A percentile compares a stretch with the other conserved stretches of the same genome.
Evolutionary conservation across 257 asterid species (phyloP).

Genomic region (Paraleonurus japonicus): DNA sequence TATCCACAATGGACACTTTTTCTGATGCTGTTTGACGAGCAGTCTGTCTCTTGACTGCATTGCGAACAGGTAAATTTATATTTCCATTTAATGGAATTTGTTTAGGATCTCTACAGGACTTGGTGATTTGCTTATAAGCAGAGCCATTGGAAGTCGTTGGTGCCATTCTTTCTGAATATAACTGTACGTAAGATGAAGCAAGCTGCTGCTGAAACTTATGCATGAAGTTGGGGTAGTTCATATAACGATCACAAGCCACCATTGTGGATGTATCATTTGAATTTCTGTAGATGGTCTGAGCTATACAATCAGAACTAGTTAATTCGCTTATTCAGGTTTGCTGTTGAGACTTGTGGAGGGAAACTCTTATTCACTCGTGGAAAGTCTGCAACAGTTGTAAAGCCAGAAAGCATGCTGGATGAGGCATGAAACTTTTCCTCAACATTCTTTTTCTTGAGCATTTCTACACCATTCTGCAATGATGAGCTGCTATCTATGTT

Average conservation of each 20-base stretch:
- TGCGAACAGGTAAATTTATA: constrained; percentile 26
- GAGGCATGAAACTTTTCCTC: constrained; percentile 30
- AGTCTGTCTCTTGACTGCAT: constrained; percentile 28
- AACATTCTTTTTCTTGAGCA: constrained; percentile 28
- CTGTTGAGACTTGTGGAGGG: constrained; percentile 35
- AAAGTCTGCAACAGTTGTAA: constrained; percentile 30
- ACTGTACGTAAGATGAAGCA: constrained; percentile 31
- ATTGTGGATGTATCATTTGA: constrained; percentile 23
- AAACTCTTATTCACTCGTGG: constrained; percentile 29
- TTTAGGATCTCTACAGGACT: constrained; percentile 22
- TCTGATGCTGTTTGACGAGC: constrained; percentile 35
- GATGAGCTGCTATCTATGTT: constrained; percentile 26
- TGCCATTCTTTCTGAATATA: constrained; percentile 31
- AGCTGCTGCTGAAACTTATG: constrained; percentile 37
- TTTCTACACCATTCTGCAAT: constrained; percentile 30
- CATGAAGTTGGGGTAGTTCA: constrained; percentile 21
- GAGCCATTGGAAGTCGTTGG: constrained; percentile 24
- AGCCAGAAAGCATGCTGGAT: constrained; percentile 34
- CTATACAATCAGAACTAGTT: constrained; percentile 28
- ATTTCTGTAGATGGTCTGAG: constrained; percentile 23
- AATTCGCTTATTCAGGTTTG: constrained; percentile 25
- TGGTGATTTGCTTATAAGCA: constrained; percentile 34
- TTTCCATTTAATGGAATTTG: constrained; percentile 32
- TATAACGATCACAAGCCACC: constrained; percentile 22
- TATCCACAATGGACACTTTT: constrained; percentile 30